A percentile compares a stretch with the other conserved stretches of the same genome.
Evolutionary conservation across 2,329 filamentous ascomycete genomes (phyloP).

Genomic region (Cephalotrichum gorgonifer): DNA sequence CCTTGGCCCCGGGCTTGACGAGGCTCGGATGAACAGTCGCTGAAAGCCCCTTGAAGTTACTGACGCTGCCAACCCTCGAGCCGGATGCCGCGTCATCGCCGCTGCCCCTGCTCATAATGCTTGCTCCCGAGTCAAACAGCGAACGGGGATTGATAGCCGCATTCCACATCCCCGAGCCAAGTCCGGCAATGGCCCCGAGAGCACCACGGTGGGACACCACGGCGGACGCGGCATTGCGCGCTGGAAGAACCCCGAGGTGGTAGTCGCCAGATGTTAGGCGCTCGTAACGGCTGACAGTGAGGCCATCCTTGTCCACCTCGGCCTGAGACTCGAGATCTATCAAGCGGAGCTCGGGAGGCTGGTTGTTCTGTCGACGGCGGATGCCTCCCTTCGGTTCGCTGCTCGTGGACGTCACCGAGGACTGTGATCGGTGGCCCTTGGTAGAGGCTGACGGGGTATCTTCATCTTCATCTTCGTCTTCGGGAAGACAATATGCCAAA

Average conservation of each 20-base stretch:
- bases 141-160: slow-evolving; percentile 78
- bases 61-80: slow-evolving; percentile 27
- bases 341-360: slow-evolving; percentile 79
- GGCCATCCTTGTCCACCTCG: slow-evolving; percentile 75
- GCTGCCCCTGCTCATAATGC: slow-evolving; percentile 53
- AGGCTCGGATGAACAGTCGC: slow-evolving; percentile 42
- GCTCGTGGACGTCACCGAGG: slow-evolving; percentile 36
- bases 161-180: slow-evolving; percentile 77
- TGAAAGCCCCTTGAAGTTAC: slow-evolving; percentile 16
- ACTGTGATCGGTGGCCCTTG: slow-evolving; percentile 25
- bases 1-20: slow-evolving; percentile 50
- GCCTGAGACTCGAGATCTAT: slow-evolving; percentile 83
- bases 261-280: slow-evolving; percentile 82
- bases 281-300: slow-evolving; percentile 80
- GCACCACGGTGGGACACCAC: slow-evolving; percentile 54
- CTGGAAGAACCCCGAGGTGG: slow-evolving; percentile 75
- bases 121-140: slow-evolving; percentile 79
- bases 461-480: slow-evolving; percentile 46
- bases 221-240: slow-evolving; percentile 54
- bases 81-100: slow-evolving; percentile 45
- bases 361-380: slow-evolving; percentile 63
- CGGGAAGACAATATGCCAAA: slow-evolving; percentile 76
- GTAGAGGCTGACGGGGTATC: background rate
- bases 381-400: slow-evolving; percentile 56
- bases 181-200: slow-evolving; percentile 63